Conservation (phyloP, 441 rosid species). For the Sinapis alba region DNA sequence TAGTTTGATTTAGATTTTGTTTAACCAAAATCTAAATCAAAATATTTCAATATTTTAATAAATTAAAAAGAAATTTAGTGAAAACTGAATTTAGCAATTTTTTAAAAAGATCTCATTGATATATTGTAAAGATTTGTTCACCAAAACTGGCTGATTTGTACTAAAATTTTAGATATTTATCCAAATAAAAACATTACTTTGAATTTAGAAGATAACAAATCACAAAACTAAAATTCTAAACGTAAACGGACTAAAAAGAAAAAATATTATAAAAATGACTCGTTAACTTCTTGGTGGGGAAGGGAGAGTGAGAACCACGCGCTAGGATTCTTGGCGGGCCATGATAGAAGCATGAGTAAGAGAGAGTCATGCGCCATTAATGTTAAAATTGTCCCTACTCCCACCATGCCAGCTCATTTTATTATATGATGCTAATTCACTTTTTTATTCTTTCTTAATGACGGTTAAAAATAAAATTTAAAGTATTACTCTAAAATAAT, state of each 20-base stretch:
- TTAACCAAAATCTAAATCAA: too few species aligned
- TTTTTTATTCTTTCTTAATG: background rate
- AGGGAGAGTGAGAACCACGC: slow-evolving; percentile 28
- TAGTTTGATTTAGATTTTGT: too few species aligned
- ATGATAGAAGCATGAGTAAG: slow-evolving; percentile 45
- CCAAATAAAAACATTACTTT: background rate
- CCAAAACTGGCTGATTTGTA: background rate
- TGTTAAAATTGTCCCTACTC: slow-evolving; percentile 38
- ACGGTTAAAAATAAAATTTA: background rate
- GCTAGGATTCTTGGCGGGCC: slow-evolving; percentile 40
- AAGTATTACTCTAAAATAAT: background rate
- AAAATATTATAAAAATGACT: background rate
- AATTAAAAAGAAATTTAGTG: background rate
- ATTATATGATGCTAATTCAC: background rate
- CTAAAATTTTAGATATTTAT: background rate
- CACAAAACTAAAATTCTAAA: background rate
- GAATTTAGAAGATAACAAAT: background rate
- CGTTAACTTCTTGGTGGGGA: background rate
- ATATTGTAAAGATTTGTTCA: background rate
- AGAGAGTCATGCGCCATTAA: slow-evolving; percentile 51
- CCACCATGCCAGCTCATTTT: slow-evolving; percentile 31
- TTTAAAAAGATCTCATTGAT: background rate
- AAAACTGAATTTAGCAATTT: background rate
- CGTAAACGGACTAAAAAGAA: background rate
- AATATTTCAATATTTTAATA: too few species aligned